Conservation (phyloP, 1,139 yeast species). For the Pneumocystis oryctolagi region DNA sequence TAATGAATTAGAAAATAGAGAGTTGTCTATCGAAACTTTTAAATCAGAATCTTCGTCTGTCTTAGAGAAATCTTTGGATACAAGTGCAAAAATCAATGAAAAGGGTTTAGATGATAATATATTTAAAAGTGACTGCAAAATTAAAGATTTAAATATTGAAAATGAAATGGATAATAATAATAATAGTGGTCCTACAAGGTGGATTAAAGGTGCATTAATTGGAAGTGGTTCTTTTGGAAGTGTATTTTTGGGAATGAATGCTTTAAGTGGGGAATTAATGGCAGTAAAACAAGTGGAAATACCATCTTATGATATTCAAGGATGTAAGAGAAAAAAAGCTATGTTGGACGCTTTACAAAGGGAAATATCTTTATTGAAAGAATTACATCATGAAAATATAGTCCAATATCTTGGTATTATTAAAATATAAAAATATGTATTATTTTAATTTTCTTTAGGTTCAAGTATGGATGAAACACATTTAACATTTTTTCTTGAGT, state of each 20-base stretch:
- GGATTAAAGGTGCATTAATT: slow-evolving; percentile 85
- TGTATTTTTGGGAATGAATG: slow-evolving; percentile 83
- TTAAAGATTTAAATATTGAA: slow-evolving; percentile 26
- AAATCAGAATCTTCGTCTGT: background rate
- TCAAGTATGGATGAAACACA: slow-evolving; percentile 50
- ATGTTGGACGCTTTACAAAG: slow-evolving; percentile 76
- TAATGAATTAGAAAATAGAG: background rate
- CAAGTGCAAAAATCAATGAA: background rate
- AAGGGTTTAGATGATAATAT: background rate
- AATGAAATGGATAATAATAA: slow-evolving; percentile 35
- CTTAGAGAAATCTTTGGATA: background rate
- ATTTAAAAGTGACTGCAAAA: slow-evolving; percentile 14
- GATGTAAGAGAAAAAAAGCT: slow-evolving; percentile 32
- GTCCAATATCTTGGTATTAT: slow-evolving; percentile 71
- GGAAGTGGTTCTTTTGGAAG: slow-evolving; percentile 94
- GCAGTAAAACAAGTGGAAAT: slow-evolving; percentile 88
- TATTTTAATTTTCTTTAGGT: slow-evolving; percentile 85
- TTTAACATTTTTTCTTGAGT: slow-evolving; percentile 76
- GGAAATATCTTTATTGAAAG: slow-evolving; percentile 67
- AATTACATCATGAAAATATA: slow-evolving; percentile 76
- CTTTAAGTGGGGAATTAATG: slow-evolving; percentile 86
- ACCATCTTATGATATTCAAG: slow-evolving; percentile 27
- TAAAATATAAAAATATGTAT: slow-evolving; percentile 70
- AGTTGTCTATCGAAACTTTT: background rate
- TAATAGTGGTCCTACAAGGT: slow-evolving; percentile 48